Evolutionary conservation across 192 early-diverging fungal species (phyloP), one percentile per base, ranked within the genome.

Genomic region (Linnemannia elongata): DNA sequence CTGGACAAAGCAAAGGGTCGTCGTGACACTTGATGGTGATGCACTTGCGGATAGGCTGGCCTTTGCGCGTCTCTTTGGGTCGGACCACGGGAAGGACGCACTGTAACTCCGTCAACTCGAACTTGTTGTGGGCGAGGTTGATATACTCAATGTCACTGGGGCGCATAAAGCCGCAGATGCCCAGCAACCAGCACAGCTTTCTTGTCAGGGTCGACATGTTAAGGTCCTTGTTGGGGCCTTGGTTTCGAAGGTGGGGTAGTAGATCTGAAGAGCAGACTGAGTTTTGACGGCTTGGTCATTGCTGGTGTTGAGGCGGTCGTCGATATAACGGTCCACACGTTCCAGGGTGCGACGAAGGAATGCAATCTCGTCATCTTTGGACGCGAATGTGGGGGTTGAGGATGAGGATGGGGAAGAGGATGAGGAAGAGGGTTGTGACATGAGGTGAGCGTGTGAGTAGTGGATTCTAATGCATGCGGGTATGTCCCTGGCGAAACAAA

Each of bases 151-250:
- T 57, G 55, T 57, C 55, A 6, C 24, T 57, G 2, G 55, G 55
- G 22, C 55, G 55, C 2, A 57, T 1, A 57, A 57, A 57, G 0
- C 79, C 73, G 42, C 79, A 81, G 12, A 55, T 47, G 13, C 73
- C 79, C 7, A 81, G 38, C 0, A 81, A 20, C 79, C 79, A 81
- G 47, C 73, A 75, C 3, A 81, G 33, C 36, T 81, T 81, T 63
- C 54, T 18, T 1, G 73, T 60, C 0, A 81, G 66, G 24, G n/a
- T 30, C 22, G 18, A 4, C 33, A 70, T 54, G 35, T 22, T 18
- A 27, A 81, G 39, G 4, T 44, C 20, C 39, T 15, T 3, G 47
- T 81, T 81, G 5, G 18, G 36, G 1, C 4, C 18, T 0, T n/a
- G 4, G 1, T 45, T 13, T 12, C 72, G 70, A 33, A 80, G 49